These are phyloP conservation scores for Fusarium nanum DNA, from an alignment of 2,329 filamentous ascomycete genomes.

Conservation along the genomic window DNA sequence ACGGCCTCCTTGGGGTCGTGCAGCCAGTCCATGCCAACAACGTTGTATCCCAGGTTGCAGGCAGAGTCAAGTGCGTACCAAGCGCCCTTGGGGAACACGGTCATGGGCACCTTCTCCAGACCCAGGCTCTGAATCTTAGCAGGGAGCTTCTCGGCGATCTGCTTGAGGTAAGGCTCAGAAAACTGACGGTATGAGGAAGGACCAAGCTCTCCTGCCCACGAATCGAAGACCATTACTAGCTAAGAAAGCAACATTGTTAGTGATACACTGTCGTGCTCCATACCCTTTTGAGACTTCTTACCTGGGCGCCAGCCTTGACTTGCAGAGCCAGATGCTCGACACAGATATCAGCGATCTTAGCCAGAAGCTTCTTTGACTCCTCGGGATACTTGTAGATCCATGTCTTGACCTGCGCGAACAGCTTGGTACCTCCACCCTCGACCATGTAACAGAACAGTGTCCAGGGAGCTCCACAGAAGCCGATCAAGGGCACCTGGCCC, in stretches of 20 bases:
- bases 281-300: conserved; percentile 49
- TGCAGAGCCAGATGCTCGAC: conserved; percentile 94
- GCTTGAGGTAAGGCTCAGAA: conserved; percentile 84
- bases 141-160: conserved; percentile 86
- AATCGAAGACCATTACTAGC: conserved; percentile 97
- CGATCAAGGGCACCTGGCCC: conserved; percentile 91
- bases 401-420: conserved; percentile 93
- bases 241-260: conserved; percentile 48
- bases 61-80: conserved; percentile 93
- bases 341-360: conserved; percentile 94
- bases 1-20: conserved; percentile 89
- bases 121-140: conserved; percentile 77
- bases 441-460: conserved; percentile 99
- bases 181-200: conserved; percentile 86
- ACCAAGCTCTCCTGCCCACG: conserved; percentile 94
- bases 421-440: conserved; percentile 93
- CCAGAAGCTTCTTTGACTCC: conserved; percentile 82
- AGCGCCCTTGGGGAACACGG: conserved; percentile 96
- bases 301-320: conserved; percentile 92
- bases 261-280: not conserved
- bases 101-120: conserved; percentile 89
- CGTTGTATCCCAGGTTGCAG: conserved; percentile 90
- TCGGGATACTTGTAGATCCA: conserved; percentile 94
- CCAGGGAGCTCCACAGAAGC: conserved; percentile 97
- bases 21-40: conserved; percentile 95